Evolutionary conservation across 1,284 basidiomycete species (phyloP), one percentile per base, ranked within the genome.

Genomic region (Apiotrichum sp.): DNA sequence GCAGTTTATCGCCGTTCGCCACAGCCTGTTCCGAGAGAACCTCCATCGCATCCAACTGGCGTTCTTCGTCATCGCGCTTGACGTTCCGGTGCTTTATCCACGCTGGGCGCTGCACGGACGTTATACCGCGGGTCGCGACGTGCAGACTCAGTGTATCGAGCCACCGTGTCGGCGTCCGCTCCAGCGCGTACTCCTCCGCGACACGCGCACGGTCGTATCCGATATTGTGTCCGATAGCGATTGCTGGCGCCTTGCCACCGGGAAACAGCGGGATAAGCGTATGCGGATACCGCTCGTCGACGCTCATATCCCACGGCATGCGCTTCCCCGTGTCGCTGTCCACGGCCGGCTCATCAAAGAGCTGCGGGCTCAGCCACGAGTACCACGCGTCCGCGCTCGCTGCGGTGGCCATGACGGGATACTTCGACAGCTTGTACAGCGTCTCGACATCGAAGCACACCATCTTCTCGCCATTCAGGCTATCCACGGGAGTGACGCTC

Each of bases 91-190:
- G 84, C 68, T 87, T 86, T 77, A 86, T 84, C 93, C 93, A 98
- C 2, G 88, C 88, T 0, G 92, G 90, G 0, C 93, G 85, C 72
- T 98, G 96, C 61, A 93, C 88, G 0, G 90, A 93, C 0, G 93
- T 95, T 56, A 98, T 95, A 6, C 96, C 95, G 58, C 88, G 87
- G 3, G 93, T 88, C 4, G 96, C 92, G 48, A 96, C 87, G 71
- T 99, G 95, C 9, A 99, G 80, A 1, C 91, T 86, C 84, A 98
- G 91, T 0, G 95, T 99, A 71, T 98, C 96, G 40, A 98, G 76
- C 73, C 89, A 99, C 1, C 95, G 84, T 31, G 84, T 93, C 45
- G 81, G 75, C 0, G 88, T 88, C 0, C 82, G 80, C 1, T 79
- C 68, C 5, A 97, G 73, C 53, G 78, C 78, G 71, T 99, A 98